Conservation (phyloP, 176 grass and related monocot species). For the Puccinellia tenuiflora region DNA sequence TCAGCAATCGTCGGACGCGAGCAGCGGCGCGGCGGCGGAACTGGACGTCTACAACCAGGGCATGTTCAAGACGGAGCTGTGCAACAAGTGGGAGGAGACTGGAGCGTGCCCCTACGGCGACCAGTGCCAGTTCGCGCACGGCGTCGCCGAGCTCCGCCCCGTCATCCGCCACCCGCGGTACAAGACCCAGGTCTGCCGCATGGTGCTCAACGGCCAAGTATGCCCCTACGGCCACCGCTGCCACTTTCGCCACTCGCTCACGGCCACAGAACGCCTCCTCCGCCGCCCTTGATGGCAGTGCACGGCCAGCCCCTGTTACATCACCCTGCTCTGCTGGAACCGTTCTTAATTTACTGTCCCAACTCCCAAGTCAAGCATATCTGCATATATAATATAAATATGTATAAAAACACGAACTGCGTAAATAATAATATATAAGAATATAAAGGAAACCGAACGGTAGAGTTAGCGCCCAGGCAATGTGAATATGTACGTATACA, state of each 20-base stretch:
- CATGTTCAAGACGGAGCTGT: slow-evolving; percentile 98
- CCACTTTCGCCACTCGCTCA: slow-evolving; percentile 91
- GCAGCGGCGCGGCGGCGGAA: slow-evolving; percentile 29
- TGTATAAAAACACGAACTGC: slow-evolving; percentile 28
- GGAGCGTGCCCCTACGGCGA: slow-evolving; percentile 76
- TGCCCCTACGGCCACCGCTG: slow-evolving; percentile 97
- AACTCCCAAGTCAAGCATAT: neutral
- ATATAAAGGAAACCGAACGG: neutral
- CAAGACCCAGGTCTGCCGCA: slow-evolving; percentile 96
- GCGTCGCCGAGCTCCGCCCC: slow-evolving; percentile 89
- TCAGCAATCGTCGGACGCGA: slow-evolving; percentile 20
- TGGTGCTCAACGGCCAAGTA: slow-evolving; percentile 74
- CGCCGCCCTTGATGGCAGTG: slow-evolving; percentile 16
- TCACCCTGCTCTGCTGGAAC: neutral
- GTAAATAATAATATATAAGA: slow-evolving; percentile 35
- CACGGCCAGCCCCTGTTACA: neutral
- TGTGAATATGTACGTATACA: slow-evolving; percentile 42
- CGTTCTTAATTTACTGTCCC: neutral
- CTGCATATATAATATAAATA: neutral
- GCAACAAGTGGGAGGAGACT: slow-evolving; percentile 99
- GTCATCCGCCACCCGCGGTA: slow-evolving; percentile 96
- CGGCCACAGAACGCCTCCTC: slow-evolving; percentile 64
- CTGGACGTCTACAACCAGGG: slow-evolving; percentile 96
- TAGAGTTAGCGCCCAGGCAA: slow-evolving; percentile 15
- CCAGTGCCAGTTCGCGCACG: slow-evolving; percentile 98